Conservation (phyloP, 2,329 filamentous ascomycete genomes). For the Chaetomium sp. region DNA sequence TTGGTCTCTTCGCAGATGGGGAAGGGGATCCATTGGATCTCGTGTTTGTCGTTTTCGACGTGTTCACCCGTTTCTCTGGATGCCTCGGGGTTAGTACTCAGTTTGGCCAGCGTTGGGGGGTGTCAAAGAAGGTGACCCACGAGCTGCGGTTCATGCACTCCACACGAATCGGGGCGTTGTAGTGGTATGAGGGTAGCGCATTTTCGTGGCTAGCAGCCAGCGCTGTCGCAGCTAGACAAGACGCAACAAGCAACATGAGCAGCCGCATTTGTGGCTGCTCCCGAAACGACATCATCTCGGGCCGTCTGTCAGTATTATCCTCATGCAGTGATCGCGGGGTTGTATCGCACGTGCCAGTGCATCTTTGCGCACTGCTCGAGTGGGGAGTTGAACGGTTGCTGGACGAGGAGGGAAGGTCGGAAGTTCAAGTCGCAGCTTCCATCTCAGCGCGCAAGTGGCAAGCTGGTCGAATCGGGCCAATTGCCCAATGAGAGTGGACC, state of each 20-base stretch:
- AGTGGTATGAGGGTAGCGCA: constrained; percentile 55
- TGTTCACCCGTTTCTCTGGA: constrained; percentile 80
- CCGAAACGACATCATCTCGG: neutral
- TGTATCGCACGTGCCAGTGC: constrained; percentile 7
- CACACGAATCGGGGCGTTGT: constrained; percentile 60
- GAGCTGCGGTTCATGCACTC: constrained; percentile 69
- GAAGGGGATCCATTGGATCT: constrained; percentile 89
- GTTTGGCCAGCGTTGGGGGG: neutral
- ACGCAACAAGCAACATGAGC: neutral
- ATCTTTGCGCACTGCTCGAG: constrained; percentile 2
- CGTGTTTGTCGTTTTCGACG: constrained; percentile 71
- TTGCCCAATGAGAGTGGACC: neutral
- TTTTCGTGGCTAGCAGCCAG: constrained; percentile 29
- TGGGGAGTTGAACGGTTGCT: neutral
- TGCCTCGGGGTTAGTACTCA: neutral
- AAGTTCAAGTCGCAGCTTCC: neutral
- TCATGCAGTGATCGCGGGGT: neutral
- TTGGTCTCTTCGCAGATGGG: constrained; percentile 83
- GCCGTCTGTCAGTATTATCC: neutral
- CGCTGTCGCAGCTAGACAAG: constrained; percentile 2
- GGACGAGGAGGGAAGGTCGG: neutral
- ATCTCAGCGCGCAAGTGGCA: neutral
- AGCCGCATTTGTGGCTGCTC: neutral
- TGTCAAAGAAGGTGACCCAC: constrained; percentile 40
- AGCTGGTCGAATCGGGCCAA: neutral